Conservation (phyloP, 305 asterid genomes). For the Plantago rigida region DNA sequence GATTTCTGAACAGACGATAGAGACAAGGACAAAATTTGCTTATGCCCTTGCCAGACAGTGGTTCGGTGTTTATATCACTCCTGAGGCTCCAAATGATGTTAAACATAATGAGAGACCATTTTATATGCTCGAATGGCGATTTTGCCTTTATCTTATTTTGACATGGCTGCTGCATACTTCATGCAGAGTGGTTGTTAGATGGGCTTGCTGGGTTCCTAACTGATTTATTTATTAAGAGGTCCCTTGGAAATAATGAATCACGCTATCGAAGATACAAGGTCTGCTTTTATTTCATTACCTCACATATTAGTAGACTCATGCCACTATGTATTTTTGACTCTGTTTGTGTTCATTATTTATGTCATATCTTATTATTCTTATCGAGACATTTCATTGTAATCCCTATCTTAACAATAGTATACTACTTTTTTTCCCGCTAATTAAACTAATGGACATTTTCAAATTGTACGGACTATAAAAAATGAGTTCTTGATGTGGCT, state of each 20-base stretch:
- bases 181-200: constrained; percentile 92
- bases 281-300: constrained; percentile 26
- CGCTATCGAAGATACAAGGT: constrained; percentile 96
- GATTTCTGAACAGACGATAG: constrained; percentile 65
- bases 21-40: constrained; percentile 84
- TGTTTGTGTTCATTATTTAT: too few species aligned
- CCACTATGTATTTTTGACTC: background rate
- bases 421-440: too few species aligned
- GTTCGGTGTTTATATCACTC: constrained; percentile 90
- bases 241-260: constrained; percentile 94
- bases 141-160: constrained; percentile 22
- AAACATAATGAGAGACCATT: constrained; percentile 19
- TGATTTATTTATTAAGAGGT: constrained; percentile 72
- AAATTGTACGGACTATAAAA: too few species aligned
- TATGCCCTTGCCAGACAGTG: constrained; percentile 93
- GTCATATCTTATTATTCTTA: too few species aligned
- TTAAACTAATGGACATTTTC: too few species aligned
- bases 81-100: constrained; percentile 91
- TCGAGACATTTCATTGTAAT: too few species aligned
- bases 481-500: too few species aligned
- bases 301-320: background rate
- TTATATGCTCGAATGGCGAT: constrained; percentile 24
- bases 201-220: constrained; percentile 96
- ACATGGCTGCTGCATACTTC: constrained; percentile 30
- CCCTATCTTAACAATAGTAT: too few species aligned